Percentiles rank a stretch among this genome's conserved stretches.
Conservation (phyloP, 257 asterid species). For the Solanum arcanum region DNA sequence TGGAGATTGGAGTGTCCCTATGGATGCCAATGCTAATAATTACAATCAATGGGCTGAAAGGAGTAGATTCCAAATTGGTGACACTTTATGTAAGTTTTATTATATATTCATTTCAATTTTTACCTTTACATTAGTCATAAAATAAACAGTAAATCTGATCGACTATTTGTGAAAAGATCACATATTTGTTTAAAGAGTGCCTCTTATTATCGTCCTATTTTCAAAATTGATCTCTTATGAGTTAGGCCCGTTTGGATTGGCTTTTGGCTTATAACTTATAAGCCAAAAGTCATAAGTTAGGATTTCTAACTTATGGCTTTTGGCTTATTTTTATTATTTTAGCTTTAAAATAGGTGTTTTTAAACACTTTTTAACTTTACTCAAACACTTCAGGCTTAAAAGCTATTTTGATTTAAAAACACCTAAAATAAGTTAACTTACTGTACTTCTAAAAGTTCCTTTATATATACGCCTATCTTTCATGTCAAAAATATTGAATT, state of each 20-base stretch:
- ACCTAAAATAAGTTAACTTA: too few relatives aligned
- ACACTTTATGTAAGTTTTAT: conserved; percentile 15
- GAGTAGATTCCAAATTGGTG: conserved; percentile 26
- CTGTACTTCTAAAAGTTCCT: too few relatives aligned
- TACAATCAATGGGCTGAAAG: conserved; percentile 27
- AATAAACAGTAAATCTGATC: neutral
- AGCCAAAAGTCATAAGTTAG: too few relatives aligned
- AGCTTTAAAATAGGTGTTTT: too few relatives aligned
- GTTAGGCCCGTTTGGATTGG: neutral
- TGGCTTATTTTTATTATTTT: too few relatives aligned
- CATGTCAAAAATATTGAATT: neutral
- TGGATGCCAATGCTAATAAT: conserved; percentile 31
- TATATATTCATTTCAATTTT: neutral
- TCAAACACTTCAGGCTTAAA: too few relatives aligned
- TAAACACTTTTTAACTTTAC: too few relatives aligned
- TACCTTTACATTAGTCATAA: neutral
- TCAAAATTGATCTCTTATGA: neutral
- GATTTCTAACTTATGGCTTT: too few relatives aligned
- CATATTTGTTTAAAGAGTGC: neutral
- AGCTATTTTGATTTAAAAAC: too few relatives aligned
- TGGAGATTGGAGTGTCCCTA: conserved; percentile 53
- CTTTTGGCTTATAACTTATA: too few relatives aligned
- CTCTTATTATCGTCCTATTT: neutral
- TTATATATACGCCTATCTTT: too few relatives aligned
- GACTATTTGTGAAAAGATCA: neutral